Evolutionary conservation across 179 eudicot genomes (phyloP).

Genomic region (Corrigiola litoralis): DNA sequence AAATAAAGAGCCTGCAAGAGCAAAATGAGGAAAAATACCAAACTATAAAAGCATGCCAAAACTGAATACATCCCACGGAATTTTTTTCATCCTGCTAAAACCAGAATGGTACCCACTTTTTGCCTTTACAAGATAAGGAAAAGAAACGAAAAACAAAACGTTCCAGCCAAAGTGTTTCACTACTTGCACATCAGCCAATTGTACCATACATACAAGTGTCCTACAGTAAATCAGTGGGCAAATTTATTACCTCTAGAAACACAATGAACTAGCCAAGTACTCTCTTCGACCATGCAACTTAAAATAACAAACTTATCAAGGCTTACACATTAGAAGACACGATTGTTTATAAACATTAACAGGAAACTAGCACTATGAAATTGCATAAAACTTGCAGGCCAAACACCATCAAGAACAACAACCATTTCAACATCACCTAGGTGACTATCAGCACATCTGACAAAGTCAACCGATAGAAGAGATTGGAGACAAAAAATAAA

Average conservation of each 20-base stretch:
- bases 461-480: too few species aligned
- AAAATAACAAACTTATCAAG: not conserved
- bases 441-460: too few species aligned
- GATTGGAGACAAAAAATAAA: too few species aligned
- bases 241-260: not conserved
- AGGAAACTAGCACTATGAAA: too few species aligned
- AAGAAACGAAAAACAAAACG: not conserved
- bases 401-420: not conserved
- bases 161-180: not conserved
- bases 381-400: too few species aligned
- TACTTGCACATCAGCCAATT: not conserved
- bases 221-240: too few species aligned
- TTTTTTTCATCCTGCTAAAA: not conserved
- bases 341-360: not conserved
- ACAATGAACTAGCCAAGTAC: not conserved
- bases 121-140: not conserved
- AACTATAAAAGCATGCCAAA: not conserved
- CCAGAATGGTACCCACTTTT: not conserved
- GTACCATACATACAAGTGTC: too few species aligned
- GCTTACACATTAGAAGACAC: not conserved
- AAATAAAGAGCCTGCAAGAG: conserved; percentile 80
- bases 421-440: not conserved
- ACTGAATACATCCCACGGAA: not conserved
- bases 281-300: not conserved
- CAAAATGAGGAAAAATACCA: not conserved